Evolutionary conservation across 1,284 basidiomycete genomes (phyloP).

Genomic region (Pholiota adiposa): DNA sequence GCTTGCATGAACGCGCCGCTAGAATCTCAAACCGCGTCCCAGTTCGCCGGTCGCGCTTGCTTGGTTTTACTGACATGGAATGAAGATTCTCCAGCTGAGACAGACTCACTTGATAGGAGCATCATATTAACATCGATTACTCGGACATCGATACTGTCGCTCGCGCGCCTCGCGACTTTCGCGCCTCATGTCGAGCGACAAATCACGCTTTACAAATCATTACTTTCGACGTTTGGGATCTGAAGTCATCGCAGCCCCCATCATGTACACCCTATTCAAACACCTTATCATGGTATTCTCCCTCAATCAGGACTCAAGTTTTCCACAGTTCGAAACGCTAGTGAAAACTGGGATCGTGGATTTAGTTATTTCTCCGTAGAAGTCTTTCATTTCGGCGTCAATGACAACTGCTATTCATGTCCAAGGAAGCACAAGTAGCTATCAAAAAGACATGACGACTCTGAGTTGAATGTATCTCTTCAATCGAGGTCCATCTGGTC

Average conservation of each 20-base stretch:
- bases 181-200: constrained; percentile 11
- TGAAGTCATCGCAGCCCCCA: neutral
- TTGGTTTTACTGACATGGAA: neutral
- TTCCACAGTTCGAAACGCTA: constrained; percentile 15
- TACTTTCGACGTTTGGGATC: neutral
- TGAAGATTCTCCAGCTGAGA: neutral
- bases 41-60: neutral
- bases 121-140: constrained; percentile 1
- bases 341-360: constrained; percentile 10
- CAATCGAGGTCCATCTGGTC: neutral
- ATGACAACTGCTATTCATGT: constrained; percentile 1
- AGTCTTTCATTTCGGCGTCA: constrained; percentile 24
- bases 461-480: neutral
- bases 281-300: neutral
- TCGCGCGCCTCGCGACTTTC: constrained; percentile 8
- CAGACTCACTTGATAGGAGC: neutral
- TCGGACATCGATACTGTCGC: constrained; percentile 2
- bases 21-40: constrained; percentile 2
- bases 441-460: constrained; percentile 2
- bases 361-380: constrained; percentile 14
- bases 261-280: neutral
- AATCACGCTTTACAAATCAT: neutral
- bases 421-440: neutral
- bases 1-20: constrained; percentile 1
- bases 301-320: constrained; percentile 6